These are phyloP conservation scores for Suillus subalutaceus DNA, from an alignment of 768 basidiomycete genomes.

Conservation along the genomic window DNA sequence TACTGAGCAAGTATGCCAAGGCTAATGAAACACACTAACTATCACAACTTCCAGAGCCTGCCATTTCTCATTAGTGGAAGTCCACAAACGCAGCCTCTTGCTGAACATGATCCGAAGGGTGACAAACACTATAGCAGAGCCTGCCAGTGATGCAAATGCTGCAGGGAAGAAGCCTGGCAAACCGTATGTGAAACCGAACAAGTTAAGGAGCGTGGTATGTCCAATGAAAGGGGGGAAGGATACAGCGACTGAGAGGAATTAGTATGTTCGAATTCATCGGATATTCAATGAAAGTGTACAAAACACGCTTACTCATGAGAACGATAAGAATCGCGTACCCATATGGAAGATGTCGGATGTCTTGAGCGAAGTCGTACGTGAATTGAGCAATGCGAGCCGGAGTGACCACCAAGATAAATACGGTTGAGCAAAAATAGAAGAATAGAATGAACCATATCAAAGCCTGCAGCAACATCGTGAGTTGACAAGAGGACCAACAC, in stretches of 20 bases:
- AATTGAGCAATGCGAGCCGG: constrained; percentile 71
- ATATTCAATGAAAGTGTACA: constrained; percentile 59
- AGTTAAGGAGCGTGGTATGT: constrained; percentile 42
- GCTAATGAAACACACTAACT: constrained; percentile 41
- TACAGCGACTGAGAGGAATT: constrained; percentile 24
- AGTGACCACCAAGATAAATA: constrained; percentile 53
- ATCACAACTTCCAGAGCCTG: constrained; percentile 75
- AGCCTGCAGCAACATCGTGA: constrained; percentile 40
- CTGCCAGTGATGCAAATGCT: constrained; percentile 60
- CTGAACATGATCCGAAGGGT: constrained; percentile 62
- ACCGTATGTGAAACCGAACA: constrained; percentile 86
- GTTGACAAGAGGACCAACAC: not conserved
- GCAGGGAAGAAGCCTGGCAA: constrained; percentile 75
- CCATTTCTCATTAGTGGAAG: constrained; percentile 70
- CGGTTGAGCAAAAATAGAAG: constrained; percentile 54
- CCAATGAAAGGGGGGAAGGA: constrained; percentile 38
- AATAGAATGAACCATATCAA: constrained; percentile 58
- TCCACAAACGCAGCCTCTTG: constrained; percentile 58
- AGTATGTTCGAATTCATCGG: constrained; percentile 37
- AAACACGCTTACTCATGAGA: constrained; percentile 61
- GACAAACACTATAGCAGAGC: constrained; percentile 64
- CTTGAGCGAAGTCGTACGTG: constrained; percentile 68
- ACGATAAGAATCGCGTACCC: constrained; percentile 63
- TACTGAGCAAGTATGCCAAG: not conserved
- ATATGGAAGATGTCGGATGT: constrained; percentile 56